Evolutionary conservation across 352 stramenopile genomes (phyloP).

Genomic region (Pythium aphanidermatum): DNA sequence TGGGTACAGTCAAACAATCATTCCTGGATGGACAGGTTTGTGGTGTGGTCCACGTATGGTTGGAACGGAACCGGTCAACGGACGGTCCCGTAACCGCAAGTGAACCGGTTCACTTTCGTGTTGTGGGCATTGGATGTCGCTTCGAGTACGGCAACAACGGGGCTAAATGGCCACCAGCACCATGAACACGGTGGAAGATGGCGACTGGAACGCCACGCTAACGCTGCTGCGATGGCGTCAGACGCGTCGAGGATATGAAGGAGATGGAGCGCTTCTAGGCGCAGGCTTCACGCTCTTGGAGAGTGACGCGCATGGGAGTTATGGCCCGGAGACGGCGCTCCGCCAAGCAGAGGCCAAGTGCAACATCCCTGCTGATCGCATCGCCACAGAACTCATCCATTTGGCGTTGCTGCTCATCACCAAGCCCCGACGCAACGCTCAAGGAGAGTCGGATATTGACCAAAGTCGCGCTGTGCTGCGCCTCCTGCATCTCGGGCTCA

Average conservation of each 20-base stretch:
- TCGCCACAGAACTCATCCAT: conserved; percentile 54
- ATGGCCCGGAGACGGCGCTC: conserved; percentile 19
- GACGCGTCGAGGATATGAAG: conserved; percentile 46
- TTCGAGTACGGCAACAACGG: neutral
- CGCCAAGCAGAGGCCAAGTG: conserved; percentile 29
- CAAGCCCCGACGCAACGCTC: conserved; percentile 37
- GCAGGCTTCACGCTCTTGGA: conserved; percentile 26
- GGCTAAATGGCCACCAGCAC: neutral
- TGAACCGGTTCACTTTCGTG: conserved; percentile 1
- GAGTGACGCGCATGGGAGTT: conserved; percentile 10
- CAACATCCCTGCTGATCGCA: conserved; percentile 55
- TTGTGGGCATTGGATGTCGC: neutral
- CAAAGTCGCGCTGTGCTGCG: conserved; percentile 40
- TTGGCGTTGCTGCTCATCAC: conserved; percentile 65
- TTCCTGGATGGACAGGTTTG: neutral
- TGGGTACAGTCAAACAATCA: too few species aligned
- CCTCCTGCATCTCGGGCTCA: conserved; percentile 50
- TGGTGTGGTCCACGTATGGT: too few species aligned
- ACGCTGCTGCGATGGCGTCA: conserved; percentile 63
- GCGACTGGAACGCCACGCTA: conserved; percentile 37
- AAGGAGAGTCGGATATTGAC: neutral
- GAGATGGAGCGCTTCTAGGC: conserved; percentile 33
- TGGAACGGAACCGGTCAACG: too few species aligned
- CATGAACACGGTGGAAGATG: conserved; percentile 1
- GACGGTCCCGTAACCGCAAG: too few species aligned